These are phyloP conservation scores for Termitomyces sp. DNA, from an alignment of 768 basidiomycete species.

Conservation along the genomic window DNA sequence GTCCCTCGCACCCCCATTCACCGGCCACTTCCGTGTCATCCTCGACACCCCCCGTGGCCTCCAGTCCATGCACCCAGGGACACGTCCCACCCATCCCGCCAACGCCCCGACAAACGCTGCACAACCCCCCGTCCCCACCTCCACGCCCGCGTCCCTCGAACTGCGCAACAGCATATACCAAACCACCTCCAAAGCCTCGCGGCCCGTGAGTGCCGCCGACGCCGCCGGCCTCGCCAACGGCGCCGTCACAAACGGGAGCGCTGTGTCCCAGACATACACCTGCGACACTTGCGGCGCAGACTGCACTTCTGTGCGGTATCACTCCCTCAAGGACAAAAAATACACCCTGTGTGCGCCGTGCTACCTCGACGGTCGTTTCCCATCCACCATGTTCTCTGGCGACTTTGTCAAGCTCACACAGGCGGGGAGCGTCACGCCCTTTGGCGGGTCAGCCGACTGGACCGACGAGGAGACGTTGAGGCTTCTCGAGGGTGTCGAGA, in stretches of 20 bases:
- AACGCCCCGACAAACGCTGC: constrained; percentile 30
- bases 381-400: constrained; percentile 91
- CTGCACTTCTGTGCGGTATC: constrained; percentile 84
- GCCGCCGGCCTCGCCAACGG: constrained; percentile 60
- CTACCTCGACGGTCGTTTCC: constrained; percentile 96
- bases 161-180: constrained; percentile 86
- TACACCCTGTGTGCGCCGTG: constrained; percentile 88
- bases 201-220: constrained; percentile 60
- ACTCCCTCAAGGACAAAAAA: constrained; percentile 88
- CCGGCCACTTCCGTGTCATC: constrained; percentile 97
- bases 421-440: constrained; percentile 31
- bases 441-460: constrained; percentile 57
- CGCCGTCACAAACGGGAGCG: constrained; percentile 34
- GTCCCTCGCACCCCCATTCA: constrained; percentile 92
- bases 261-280: constrained; percentile 38
- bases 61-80: constrained; percentile 86
- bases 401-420: constrained; percentile 88
- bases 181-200: constrained; percentile 79
- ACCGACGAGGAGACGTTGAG: constrained; percentile 84
- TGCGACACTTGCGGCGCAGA: constrained; percentile 97
- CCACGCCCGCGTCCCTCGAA: constrained; percentile 71
- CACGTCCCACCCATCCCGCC: constrained; percentile 45
- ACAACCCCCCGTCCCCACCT: constrained; percentile 34
- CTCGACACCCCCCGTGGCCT: constrained; percentile 96
- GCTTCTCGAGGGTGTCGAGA: constrained; percentile 94